These are phyloP conservation scores for Conticribra guillardii DNA, from an alignment of 108 stramenopile species.

Conservation along the genomic window DNA sequence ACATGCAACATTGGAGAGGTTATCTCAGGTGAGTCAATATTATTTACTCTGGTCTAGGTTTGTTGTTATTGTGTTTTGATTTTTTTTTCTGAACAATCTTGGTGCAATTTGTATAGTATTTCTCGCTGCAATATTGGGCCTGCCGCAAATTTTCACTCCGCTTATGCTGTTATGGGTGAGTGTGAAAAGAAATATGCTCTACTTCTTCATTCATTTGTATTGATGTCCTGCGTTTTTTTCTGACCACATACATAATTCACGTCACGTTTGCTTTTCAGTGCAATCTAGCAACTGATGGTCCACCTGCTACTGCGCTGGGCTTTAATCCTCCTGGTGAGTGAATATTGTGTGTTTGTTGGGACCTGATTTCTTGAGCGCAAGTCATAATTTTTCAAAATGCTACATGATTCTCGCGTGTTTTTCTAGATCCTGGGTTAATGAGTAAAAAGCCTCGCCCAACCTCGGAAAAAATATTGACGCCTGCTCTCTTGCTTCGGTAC, in stretches of 20 bases:
- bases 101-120: slow-evolving; percentile 93
- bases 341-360: not conserved
- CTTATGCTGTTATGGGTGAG: slow-evolving; percentile 49
- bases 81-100: too few relatives aligned
- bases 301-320: slow-evolving; percentile 97
- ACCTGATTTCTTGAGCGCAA: not conserved
- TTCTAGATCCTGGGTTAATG: slow-evolving; percentile 88
- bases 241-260: not conserved
- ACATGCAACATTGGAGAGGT: slow-evolving; percentile 98
- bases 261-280: slow-evolving; percentile 83
- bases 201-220: too few relatives aligned
- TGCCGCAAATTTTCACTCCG: slow-evolving; percentile 95
- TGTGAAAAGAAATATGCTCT: too few relatives aligned
- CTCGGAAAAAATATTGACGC: slow-evolving; percentile 93
- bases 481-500: slow-evolving; percentile 90
- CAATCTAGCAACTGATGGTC: slow-evolving; percentile 97
- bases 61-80: not conserved
- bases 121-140: slow-evolving; percentile 87
- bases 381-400: slow-evolving; percentile 3
- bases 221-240: too few relatives aligned
- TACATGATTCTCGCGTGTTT: not conserved
- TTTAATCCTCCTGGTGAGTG: slow-evolving; percentile 87
- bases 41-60: not conserved
- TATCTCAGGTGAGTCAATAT: slow-evolving; percentile 22
- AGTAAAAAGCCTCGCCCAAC: slow-evolving; percentile 81